Percentiles rank a stretch among this genome's conserved stretches.
Conservation (phyloP, 2,329 filamentous ascomycete genomes). For the Curvularia sp. region DNA sequence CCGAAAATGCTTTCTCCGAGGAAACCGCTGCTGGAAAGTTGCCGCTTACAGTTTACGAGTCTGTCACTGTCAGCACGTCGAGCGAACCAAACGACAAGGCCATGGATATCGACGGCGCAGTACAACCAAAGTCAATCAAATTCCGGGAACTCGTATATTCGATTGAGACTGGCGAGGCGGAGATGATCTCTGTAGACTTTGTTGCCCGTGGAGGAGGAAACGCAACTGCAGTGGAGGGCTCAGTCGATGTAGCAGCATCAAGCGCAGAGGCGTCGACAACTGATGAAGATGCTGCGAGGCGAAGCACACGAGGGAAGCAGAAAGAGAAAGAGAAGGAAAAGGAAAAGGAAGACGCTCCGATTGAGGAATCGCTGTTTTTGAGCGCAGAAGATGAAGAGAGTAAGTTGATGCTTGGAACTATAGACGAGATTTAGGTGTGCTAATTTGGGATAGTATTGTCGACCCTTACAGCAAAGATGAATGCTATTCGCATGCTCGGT, state of each 20-base stretch:
- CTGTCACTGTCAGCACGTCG: conserved; percentile 54
- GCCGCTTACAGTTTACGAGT: conserved; percentile 91
- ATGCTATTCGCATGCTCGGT: conserved; percentile 93
- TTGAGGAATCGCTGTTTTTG: conserved; percentile 51
- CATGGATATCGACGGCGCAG: conserved; percentile 71
- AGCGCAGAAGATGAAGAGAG: conserved; percentile 70
- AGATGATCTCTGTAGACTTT: conserved; percentile 97
- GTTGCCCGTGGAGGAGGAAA: conserved; percentile 85
- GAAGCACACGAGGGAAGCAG: conserved; percentile 58
- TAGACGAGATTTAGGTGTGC: conserved; percentile 2
- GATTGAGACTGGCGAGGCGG: conserved; percentile 91
- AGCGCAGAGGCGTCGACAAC: conserved; percentile 29
- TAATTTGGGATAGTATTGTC: conserved; percentile 60
- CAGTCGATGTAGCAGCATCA: conserved; percentile 27
- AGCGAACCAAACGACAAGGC: conserved; percentile 48
- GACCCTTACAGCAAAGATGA: conserved; percentile 82
- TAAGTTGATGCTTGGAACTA: conserved; percentile 42
- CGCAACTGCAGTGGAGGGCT: conserved; percentile 66
- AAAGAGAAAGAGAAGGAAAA: conserved; percentile 63
- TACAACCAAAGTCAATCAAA: conserved; percentile 60
- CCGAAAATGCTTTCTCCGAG: conserved; percentile 62
- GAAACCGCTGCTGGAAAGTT: conserved; percentile 75
- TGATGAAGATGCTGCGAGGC: conserved; percentile 57
- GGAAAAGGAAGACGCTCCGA: conserved; percentile 43
- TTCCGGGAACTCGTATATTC: conserved; percentile 87